Base-by-base conservation (phyloP, 1,284 basidiomycete species). In the Ustilago cynodontis region DNA sequence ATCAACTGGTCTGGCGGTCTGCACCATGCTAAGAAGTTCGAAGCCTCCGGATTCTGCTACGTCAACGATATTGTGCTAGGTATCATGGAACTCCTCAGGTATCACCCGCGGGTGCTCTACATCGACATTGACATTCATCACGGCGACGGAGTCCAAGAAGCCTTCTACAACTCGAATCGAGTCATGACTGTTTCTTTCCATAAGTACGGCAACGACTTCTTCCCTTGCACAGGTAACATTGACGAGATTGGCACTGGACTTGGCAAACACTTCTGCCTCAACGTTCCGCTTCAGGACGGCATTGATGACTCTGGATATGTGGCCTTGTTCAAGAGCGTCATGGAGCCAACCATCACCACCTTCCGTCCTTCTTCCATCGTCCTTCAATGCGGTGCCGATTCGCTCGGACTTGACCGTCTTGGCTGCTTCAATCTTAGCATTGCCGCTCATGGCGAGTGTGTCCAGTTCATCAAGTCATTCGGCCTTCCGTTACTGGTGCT, bases 161-260 rank as follows among this genome's bases (percentile, higher is more conserved):
- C 97, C 0, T 99, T 99, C 87, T 99, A 98, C 87, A 93, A 95
- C 80, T 94, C 94, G 39, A 96, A 99, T 82, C 92, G 97, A 24
- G 96, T 99, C 67, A 93, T 98, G 90, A 99, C 97, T 0, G 94
- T 98, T 22, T 98, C 96, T 0, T 99, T 99, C 87, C 96, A 99
- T 89, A 99, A 99, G 87, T 99, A 98, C 88, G 95, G 93, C 2
- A 94, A 94, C 71, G 94, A 98, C 84, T 99, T 99, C 88, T 99
- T 99, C 69, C 84, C 84, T 1, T 85, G 84, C 64, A 86, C 84
- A 1, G 84, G 84, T 43, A 80, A 84, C 63, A 79, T 85, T 31
- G 73, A 71, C 29, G 84, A 86, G 71, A 78, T 80, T n/a, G 84
- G 84, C 18, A 80, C 80, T 2, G 77, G 77, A 1, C 66, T 85